Evolutionary conservation across 495 filamentous ascomycete genomes (phyloP).

Genomic region (Hypomontagnella monticulosa): DNA sequence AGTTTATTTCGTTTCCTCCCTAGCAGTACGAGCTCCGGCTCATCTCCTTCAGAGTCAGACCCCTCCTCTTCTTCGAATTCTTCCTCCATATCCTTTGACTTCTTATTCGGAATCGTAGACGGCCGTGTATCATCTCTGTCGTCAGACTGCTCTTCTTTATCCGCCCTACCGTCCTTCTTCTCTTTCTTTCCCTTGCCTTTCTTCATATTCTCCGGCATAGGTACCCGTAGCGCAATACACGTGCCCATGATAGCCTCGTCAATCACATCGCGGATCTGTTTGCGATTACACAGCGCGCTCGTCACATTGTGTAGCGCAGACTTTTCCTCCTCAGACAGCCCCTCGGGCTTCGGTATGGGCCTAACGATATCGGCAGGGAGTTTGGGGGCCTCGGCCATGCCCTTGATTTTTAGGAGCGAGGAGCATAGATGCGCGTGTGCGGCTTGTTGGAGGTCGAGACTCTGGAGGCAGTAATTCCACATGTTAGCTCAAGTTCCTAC

Average conservation of each 20-base stretch:
- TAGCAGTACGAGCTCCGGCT: conserved; percentile 23
- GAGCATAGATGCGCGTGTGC: conserved; percentile 79
- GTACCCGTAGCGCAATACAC: conserved; percentile 67
- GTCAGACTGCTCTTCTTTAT: conserved; percentile 38
- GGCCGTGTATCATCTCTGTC: conserved; percentile 20
- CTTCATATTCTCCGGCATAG: conserved; percentile 56
- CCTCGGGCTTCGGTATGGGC: conserved; percentile 56
- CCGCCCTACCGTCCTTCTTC: conserved; percentile 34
- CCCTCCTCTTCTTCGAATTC: conserved; percentile 24
- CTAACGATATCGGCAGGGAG: conserved; percentile 62
- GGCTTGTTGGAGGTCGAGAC: conserved; percentile 70
- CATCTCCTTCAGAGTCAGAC: conserved; percentile 11
- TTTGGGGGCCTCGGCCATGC: conserved; percentile 63
- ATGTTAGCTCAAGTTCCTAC: background rate
- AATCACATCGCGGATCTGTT: conserved; percentile 74
- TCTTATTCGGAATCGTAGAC: conserved; percentile 12
- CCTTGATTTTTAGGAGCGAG: conserved; percentile 76
- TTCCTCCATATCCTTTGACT: conserved; percentile 29
- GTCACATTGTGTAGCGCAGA: conserved; percentile 73
- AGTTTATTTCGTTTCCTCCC: conserved; percentile 28
- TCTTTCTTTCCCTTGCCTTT: conserved; percentile 38
- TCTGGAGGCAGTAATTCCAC: conserved; percentile 44
- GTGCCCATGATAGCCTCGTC: conserved; percentile 69
- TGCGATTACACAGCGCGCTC: conserved; percentile 81
- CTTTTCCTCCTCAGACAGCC: conserved; percentile 57